Conservation (phyloP, 2,329 filamentous ascomycete genomes). For the Dothistroma pini region DNA sequence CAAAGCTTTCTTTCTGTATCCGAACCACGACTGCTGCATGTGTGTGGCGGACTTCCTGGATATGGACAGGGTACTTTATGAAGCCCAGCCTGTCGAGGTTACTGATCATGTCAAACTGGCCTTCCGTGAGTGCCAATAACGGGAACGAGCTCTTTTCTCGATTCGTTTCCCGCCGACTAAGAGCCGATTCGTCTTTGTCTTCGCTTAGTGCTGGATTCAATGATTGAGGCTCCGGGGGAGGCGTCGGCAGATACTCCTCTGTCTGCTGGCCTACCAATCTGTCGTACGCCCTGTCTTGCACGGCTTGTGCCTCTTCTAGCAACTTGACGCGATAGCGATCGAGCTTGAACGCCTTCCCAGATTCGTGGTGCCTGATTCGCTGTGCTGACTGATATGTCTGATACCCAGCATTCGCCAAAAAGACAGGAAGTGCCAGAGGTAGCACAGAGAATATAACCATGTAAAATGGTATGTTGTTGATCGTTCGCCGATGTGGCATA, state of each 20-base stretch:
- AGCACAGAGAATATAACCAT: conserved; percentile 66
- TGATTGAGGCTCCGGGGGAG: conserved; percentile 32
- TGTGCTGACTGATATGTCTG: conserved; percentile 72
- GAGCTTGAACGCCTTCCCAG: conserved; percentile 58
- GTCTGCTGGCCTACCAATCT: conserved; percentile 62
- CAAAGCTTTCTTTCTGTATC: conserved; percentile 61
- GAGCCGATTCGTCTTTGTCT: conserved; percentile 1
- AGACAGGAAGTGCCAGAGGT: conserved; percentile 67
- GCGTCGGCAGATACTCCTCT: conserved; percentile 65
- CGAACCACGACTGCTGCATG: conserved; percentile 90
- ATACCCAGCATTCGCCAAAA: conserved; percentile 69
- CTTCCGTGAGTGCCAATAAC: conserved; percentile 70
- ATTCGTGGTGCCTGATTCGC: conserved; percentile 72
- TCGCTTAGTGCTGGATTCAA: not conserved
- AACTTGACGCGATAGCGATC: conserved; percentile 72
- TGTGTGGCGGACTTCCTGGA: conserved; percentile 72
- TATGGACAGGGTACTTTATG: conserved; percentile 63
- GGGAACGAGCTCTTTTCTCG: conserved; percentile 45
- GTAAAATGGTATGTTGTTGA: conserved; percentile 60
- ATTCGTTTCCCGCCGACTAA: conserved; percentile 23
- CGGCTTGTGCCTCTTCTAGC: conserved; percentile 68
- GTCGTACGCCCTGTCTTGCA: conserved; percentile 75
- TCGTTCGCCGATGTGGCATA: conserved; percentile 31
- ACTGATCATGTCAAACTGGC: conserved; percentile 82
- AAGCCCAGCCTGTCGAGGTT: conserved; percentile 64